Evolutionary conservation across 768 basidiomycete genomes (phyloP).

Genomic region (Collybia mongolica): DNA sequence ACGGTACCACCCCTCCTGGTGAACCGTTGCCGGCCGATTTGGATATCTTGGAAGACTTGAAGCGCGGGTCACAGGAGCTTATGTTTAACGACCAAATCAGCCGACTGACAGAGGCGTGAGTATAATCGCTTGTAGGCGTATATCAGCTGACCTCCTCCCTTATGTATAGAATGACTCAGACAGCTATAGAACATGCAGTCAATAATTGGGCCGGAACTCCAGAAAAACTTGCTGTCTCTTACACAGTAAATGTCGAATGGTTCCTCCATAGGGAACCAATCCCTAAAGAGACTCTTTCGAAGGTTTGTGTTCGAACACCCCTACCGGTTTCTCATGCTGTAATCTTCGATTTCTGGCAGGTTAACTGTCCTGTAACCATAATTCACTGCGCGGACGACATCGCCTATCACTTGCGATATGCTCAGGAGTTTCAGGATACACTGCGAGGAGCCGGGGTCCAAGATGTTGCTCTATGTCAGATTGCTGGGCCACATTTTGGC

Average conservation of each 20-base stretch:
- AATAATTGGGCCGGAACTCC: constrained; percentile 12
- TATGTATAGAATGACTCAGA: constrained; percentile 6
- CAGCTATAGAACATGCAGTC: constrained; percentile 7
- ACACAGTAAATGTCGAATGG: constrained; percentile 9
- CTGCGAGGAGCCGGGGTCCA: constrained; percentile 8
- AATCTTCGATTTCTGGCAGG: not conserved
- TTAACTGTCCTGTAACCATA: constrained; percentile 8
- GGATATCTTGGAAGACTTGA: constrained; percentile 17
- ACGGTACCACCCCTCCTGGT: not conserved
- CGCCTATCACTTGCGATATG: constrained; percentile 9
- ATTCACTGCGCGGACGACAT: constrained; percentile 16
- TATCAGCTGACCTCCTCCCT: not conserved
- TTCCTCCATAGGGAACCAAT: constrained; percentile 7
- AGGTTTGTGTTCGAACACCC: not conserved
- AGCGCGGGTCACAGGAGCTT: constrained; percentile 14
- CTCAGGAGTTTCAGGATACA: constrained; percentile 5
- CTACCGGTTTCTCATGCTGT: not conserved
- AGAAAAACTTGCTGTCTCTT: constrained; percentile 8
- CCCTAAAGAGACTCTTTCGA: constrained; percentile 5
- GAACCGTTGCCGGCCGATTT: constrained; percentile 5
- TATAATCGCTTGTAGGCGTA: not conserved
- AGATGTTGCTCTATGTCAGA: constrained; percentile 9
- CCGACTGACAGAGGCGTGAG: constrained; percentile 9
- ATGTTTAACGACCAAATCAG: constrained; percentile 9
- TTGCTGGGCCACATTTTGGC: constrained; percentile 8